Base-by-base conservation (phyloP, 192 early-diverging fungal genomes). In the Phycomyces blakesleeanus region DNA sequence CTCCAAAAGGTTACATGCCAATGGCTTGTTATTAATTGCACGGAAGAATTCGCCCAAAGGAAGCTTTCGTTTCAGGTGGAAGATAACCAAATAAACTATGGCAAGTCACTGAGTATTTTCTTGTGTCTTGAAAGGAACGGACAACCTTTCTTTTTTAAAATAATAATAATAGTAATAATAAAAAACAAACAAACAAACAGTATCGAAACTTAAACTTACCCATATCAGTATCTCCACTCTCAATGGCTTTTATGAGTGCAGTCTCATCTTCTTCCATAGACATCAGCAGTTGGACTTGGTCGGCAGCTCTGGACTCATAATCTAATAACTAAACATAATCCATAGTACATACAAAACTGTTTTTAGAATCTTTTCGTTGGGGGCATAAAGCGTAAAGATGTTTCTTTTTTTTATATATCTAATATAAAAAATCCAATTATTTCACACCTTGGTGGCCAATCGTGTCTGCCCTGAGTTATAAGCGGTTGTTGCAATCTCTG, bases 171-270 rank as follows among this genome's bases (percentile, higher is more conserved):
- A n/a, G n/a, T n/a, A n/a, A n/a, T n/a, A n/a, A n/a, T n/a, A n/a
- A n/a, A n/a, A n/a, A n/a, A n/a, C n/a, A n/a, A n/a, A n/a, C n/a
- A n/a, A n/a, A n/a, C n/a, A n/a, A n/a, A n/a, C n/a, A n/a, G n/a
- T n/a, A n/a, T n/a, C n/a, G n/a, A n/a, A n/a, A n/a, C n/a, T n/a
- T n/a, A n/a, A n/a, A n/a, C n/a, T 57, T 68, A 91, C 89, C 86
- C 16, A 99, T 83, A 76, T 99, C 96, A 8, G 93, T 91, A 56
- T 99, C 95, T 0, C 95, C 92, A 69, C 94, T 97, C 55, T 91
- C 91, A 29, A 98, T 89, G 0, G 96, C 95, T 50, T 94, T 95
- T 10, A 81, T 74, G 64, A 99, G 79, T 0, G 98, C 94, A 3
- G 89, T 65, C 34, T 90, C 88, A 51, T 97, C 92, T 68, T 96